Conservation (phyloP, 225 moss, liverwort and hornwort genomes). For the Climacium dendroides region DNA sequence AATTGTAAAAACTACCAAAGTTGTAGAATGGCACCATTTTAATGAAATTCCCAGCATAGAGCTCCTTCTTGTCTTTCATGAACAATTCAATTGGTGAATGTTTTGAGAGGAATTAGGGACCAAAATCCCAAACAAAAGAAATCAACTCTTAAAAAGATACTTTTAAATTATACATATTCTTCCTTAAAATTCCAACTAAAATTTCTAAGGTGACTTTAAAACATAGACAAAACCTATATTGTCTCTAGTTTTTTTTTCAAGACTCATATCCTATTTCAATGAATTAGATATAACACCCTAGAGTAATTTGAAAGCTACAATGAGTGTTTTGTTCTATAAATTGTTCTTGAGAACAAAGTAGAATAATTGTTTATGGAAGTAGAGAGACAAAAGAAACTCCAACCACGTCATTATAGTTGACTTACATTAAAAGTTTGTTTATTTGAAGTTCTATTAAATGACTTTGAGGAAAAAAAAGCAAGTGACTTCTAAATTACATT, state of each 20-base stretch:
- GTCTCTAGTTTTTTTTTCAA: not conserved
- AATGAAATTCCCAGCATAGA: no score
- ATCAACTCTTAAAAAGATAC: not conserved
- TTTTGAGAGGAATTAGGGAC: not conserved
- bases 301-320: not conserved
- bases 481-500: not conserved
- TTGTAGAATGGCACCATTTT: no score
- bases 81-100: not conserved
- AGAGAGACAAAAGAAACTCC: not conserved
- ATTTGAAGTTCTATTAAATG: not conserved
- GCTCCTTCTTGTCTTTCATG: not conserved
- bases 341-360: not conserved
- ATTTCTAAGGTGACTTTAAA: not conserved
- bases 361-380: not conserved
- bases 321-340: not conserved
- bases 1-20: no score
- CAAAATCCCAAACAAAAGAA: not conserved
- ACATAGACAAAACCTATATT: not conserved
- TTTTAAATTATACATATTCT: not conserved
- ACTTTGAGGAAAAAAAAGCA: not conserved
- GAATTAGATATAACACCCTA: not conserved
- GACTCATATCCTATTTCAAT: not conserved
- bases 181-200: not conserved
- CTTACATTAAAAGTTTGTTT: fast-evolving
- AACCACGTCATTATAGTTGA: not conserved